These are phyloP conservation scores for Colletotrichum lentis DNA, from an alignment of 2,329 filamentous ascomycete species.

Conservation along the genomic window DNA sequence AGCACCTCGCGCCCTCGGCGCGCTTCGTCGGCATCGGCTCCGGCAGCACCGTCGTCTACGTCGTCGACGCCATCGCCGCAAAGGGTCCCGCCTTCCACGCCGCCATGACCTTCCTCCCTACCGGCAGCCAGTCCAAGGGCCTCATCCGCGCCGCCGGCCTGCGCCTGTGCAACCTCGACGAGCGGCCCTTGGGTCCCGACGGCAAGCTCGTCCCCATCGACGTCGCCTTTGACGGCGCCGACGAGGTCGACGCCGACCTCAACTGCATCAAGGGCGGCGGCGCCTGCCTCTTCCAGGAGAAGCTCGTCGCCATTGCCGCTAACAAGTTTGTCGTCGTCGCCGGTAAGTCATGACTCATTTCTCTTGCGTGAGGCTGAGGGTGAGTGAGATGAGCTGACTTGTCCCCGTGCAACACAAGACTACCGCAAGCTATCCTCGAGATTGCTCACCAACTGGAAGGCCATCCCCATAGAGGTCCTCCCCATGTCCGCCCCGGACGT, in stretches of 20 bases:
- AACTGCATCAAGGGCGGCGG: conserved; percentile 99
- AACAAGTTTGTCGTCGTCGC: conserved; percentile 89
- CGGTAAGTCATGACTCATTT: conserved; percentile 57
- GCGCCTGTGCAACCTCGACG: conserved; percentile 78
- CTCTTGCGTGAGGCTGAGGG: neutral
- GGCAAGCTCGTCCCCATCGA: conserved; percentile 69
- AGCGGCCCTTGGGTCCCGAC: conserved; percentile 66
- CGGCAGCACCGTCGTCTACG: conserved; percentile 83
- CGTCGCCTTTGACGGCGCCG: conserved; percentile 93
- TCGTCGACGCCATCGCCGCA: conserved; percentile 79
- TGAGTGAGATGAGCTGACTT: neutral
- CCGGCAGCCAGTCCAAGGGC: conserved; percentile 88
- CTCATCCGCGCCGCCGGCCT: conserved; percentile 84
- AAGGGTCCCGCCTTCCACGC: conserved; percentile 63
- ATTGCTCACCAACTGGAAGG: conserved; percentile 79
- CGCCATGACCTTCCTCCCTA: conserved; percentile 86
- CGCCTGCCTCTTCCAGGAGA: conserved; percentile 97
- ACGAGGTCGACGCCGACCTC: conserved; percentile 92
- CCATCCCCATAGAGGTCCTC: conserved; percentile 92
- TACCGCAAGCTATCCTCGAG: conserved; percentile 86
- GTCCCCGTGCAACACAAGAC: conserved; percentile 59
- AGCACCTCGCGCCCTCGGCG: conserved; percentile 71
- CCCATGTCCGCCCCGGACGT: conserved; percentile 84
- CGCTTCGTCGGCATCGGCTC: conserved; percentile 81
- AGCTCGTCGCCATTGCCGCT: conserved; percentile 86